A percentile compares a stretch with the other conserved stretches of the same genome.
Conservation (phyloP, 1,139 yeast species). For the Protomyces pachydermus region DNA sequence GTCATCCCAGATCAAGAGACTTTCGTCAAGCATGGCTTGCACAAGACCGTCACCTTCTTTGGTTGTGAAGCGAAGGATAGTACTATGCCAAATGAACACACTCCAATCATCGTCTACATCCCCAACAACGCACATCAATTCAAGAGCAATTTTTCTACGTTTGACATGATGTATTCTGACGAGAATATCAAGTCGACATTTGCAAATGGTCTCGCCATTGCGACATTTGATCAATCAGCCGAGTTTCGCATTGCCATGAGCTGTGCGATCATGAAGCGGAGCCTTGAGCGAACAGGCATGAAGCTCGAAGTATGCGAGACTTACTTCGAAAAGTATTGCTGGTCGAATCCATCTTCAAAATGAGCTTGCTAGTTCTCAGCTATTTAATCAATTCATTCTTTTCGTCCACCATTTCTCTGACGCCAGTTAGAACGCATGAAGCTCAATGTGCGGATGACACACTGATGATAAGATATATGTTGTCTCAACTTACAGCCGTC, state of each 20-base stretch:
- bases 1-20: conserved; percentile 64
- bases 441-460: too few species aligned
- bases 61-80: conserved; percentile 66
- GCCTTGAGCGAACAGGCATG: conserved; percentile 56
- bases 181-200: conserved; percentile 62
- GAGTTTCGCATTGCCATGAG: conserved; percentile 80
- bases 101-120: conserved; percentile 74
- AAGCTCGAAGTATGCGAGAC: conserved; percentile 58
- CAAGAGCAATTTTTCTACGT: conserved; percentile 70
- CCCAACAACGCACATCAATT: conserved; percentile 71
- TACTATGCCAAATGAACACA: conserved; percentile 38
- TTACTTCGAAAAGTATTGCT: conserved; percentile 76
- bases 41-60: conserved; percentile 51
- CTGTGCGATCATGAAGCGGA: conserved; percentile 82
- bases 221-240: conserved; percentile 62
- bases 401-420: too few species aligned
- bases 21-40: conserved; percentile 53
- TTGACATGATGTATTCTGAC: conserved; percentile 51
- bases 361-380: too few species aligned
- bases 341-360: conserved; percentile 42
- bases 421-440: too few species aligned
- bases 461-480: too few species aligned
- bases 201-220: conserved; percentile 73
- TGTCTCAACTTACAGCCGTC: too few species aligned
- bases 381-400: too few species aligned